Percentiles rank a stretch among this genome's conserved stretches.
phyloP scores from a whole-genome alignment of 371 early-diverging fungal genomes.

The Batrachochytrium dendrobatidis region DNA sequence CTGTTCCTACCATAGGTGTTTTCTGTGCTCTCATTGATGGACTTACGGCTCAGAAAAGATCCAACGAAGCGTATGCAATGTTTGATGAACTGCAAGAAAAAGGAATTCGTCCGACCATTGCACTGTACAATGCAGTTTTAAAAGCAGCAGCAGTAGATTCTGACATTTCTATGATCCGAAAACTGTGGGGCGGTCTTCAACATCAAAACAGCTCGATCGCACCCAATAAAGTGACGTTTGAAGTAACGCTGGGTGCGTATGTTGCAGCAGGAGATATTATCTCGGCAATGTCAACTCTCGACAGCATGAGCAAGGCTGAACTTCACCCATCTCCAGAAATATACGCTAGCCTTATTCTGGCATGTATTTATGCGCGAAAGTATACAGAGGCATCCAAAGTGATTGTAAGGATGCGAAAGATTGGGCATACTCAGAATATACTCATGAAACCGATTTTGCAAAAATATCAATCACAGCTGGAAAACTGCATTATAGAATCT shows the following conservation, averaged over 20 bases:
- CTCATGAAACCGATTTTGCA: background rate
- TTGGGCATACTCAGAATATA: background rate
- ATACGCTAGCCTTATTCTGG: background rate
- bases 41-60: background rate
- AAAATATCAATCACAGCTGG: background rate
- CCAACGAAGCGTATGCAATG: background rate
- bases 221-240: background rate
- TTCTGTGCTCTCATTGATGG: background rate
- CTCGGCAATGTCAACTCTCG: background rate
- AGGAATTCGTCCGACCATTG: background rate
- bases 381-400: background rate
- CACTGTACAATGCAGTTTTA: background rate
- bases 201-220: background rate
- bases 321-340: background rate
- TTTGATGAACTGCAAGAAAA: background rate
- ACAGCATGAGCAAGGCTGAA: background rate
- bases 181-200: background rate
- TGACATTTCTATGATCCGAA: background rate
- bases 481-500: background rate
- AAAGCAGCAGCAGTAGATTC: background rate
- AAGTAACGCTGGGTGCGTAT: background rate
- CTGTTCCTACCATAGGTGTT: background rate
- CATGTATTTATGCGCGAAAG: background rate
- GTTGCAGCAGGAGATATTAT: background rate
- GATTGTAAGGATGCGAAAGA: background rate